Evolutionary conservation across 2,329 filamentous ascomycete genomes (phyloP), one percentile per base, ranked within the genome.

Genomic region (Cercospora sesami): DNA sequence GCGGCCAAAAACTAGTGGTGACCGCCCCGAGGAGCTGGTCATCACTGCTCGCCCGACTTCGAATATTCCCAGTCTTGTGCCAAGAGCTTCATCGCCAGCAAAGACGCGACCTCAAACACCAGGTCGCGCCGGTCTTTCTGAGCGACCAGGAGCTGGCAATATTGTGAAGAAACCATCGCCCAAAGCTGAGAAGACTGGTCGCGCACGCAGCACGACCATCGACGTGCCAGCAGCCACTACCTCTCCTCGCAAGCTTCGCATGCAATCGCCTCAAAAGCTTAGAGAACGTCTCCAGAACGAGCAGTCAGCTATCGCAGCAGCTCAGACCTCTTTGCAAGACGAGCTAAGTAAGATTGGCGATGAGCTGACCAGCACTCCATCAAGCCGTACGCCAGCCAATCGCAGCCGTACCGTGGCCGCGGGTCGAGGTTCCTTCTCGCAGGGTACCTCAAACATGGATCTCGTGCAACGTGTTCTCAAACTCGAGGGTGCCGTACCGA

Each of bases 281-380:
- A 91, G 94, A 18, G 94, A 97, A 80, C 90, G 94, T 36, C 84
- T 97, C 0, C 90, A 94, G 74, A 89, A 87, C 59, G 93, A 97
- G 78, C 93, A 93, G 79, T 88, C 87, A 65, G 86, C 89, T 0
- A 87, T 94, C 16, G 87, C 89, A 5, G 87, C 89, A 8, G 88
- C 90, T 0, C 91, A 94, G 69, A 84, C 86, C 2, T 86, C 86
- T 3, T 80, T 97, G 14, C 88, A 90, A 77, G 87, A 88, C 4
- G 94, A 97, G 77, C 83, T 97, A 8, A 87, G 87, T 61, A 90
- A 90, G 71, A 94, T 97, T 73, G 87, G 91, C 0, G 88, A 92
- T 67, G 93, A 97, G 78, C 87, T 97, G 81, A 88, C 88, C 51
- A 69, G 71, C 9, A 73, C 71, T 14, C 73, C 74, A 14, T 67